Base-by-base conservation (phyloP, 1,139 yeast genomes). In the Geotrichum fermentans region DNA sequence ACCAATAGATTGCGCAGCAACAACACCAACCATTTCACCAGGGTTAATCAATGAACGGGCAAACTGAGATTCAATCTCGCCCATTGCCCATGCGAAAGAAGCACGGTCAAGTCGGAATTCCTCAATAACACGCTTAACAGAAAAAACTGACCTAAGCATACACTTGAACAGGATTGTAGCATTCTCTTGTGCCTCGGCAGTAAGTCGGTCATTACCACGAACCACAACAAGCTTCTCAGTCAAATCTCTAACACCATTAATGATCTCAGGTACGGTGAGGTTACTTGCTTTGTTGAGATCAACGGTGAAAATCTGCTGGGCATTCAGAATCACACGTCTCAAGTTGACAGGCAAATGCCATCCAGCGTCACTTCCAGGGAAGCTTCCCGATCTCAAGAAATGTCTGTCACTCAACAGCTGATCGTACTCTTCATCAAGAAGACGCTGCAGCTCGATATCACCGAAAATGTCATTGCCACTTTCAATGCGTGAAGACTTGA, bases 21-120 rank as follows among this genome's bases (percentile, higher is more conserved):
- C 80, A 50, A 92, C 97, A 74, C 99, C 99, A 52, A 94, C 98
- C 98, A 92, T 92, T 69, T 92, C 98, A 75, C 99, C 99, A 10
- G 99, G 97, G 59, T 94, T 94, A 45, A 90, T 98, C 63, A 89
- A 74, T 3, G 97, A 83, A 68, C 85, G 86, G 59, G 87, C 90
- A 72, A 90, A 94, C 68, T 90, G 97, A 22, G 92, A 79, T 64
- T 89, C 96, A 59, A 94, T 78, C 65, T 92, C 96, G 63, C 96
- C 97, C 55, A 89, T 61, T 40, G 88, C 95, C 98, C 98, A 94
- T 58, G 89, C 92, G 64, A 92, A 92, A 0, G 98, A 94, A 52
- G 81, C 80, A 59, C 80, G 80, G 62, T 82, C 88, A 61, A 94
- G 74, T 59, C 87, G 82, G 70, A 81, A 92, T 67, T 92, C 99